Evolutionary conservation across 1,139 yeast genomes (phyloP).

Genomic region (Spencermartinsiella ligniputridi): DNA sequence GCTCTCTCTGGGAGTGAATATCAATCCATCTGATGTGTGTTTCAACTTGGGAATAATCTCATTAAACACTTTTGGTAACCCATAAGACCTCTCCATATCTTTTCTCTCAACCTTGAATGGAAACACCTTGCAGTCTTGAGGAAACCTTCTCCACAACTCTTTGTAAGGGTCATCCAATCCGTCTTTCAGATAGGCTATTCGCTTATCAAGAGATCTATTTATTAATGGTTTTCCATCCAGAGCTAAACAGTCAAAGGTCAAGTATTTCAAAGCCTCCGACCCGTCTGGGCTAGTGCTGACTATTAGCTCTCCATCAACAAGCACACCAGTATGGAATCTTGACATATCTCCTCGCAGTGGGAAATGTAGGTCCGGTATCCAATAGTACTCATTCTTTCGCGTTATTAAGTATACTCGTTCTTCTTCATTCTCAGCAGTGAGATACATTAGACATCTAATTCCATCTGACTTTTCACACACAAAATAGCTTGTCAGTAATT

Average conservation of each 20-base stretch:
- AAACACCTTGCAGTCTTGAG: slow-evolving; percentile 69
- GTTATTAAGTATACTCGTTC: slow-evolving; percentile 64
- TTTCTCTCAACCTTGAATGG: slow-evolving; percentile 85
- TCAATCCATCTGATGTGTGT: slow-evolving; percentile 90
- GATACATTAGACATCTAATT: slow-evolving; percentile 72
- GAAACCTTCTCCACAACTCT: slow-evolving; percentile 59
- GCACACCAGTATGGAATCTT: slow-evolving; percentile 75
- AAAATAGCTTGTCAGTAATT: slow-evolving; percentile 43
- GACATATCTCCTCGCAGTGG: slow-evolving; percentile 57
- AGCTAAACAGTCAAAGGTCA: slow-evolving; percentile 89
- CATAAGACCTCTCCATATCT: slow-evolving; percentile 79
- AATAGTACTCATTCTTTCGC: slow-evolving; percentile 79
- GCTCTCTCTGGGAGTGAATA: slow-evolving; percentile 85
- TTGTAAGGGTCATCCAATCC: slow-evolving; percentile 79
- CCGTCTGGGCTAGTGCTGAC: slow-evolving; percentile 42
- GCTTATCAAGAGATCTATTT: slow-evolving; percentile 65
- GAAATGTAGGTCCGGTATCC: slow-evolving; percentile 79
- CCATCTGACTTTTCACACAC: slow-evolving; percentile 98
- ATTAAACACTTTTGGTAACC: slow-evolving; percentile 69
- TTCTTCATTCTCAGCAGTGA: slow-evolving; percentile 53
- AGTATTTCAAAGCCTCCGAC: slow-evolving; percentile 61
- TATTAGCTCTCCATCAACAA: slow-evolving; percentile 89
- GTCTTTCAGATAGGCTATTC: slow-evolving; percentile 84
- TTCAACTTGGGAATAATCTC: slow-evolving; percentile 63
- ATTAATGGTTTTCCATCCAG: slow-evolving; percentile 70